These are phyloP conservation scores for Yamadazyma philogaea DNA, from an alignment of 805 yeast species.

Conservation along the genomic window DNA sequence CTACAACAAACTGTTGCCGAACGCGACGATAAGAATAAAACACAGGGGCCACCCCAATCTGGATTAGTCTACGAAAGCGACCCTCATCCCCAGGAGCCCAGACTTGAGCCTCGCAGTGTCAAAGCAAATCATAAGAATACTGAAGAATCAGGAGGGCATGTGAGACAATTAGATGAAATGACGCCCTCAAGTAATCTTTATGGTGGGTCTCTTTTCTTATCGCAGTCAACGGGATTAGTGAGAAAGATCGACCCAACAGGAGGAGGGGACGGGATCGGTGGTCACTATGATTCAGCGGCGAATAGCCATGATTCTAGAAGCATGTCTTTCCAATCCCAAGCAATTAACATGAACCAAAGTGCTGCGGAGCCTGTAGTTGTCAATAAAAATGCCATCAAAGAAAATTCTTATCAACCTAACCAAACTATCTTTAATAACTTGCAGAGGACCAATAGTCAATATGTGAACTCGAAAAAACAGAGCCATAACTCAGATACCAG, in stretches of 20 bases:
- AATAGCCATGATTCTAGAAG: constrained; percentile 12
- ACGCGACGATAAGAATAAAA: neutral
- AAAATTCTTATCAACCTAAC: constrained; percentile 40
- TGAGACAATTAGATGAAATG: constrained; percentile 1
- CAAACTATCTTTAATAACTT: constrained; percentile 42
- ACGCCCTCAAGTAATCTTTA: constrained; percentile 28
- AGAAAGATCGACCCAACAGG: constrained; percentile 28
- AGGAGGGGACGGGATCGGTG: neutral
- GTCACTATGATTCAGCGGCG: neutral
- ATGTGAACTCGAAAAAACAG: constrained; percentile 24
- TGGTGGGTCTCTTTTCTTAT: constrained; percentile 41
- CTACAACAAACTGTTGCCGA: neutral
- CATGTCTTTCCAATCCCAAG: constrained; percentile 31
- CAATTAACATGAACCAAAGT: constrained; percentile 18
- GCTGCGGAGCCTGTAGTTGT: constrained; percentile 33
- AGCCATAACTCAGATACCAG: constrained; percentile 3
- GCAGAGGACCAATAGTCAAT: constrained; percentile 38
- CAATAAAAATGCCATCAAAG: constrained; percentile 28
- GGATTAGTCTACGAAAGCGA: neutral
- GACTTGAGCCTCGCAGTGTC: neutral
- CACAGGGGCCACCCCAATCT: neutral
- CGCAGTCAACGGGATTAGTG: constrained; percentile 43
- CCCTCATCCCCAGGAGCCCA: neutral
- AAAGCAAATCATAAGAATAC: neutral
- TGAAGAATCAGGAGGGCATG: neutral